Conservation (phyloP, 805 yeast genomes). For the Schwanniomyces polymorphus region DNA sequence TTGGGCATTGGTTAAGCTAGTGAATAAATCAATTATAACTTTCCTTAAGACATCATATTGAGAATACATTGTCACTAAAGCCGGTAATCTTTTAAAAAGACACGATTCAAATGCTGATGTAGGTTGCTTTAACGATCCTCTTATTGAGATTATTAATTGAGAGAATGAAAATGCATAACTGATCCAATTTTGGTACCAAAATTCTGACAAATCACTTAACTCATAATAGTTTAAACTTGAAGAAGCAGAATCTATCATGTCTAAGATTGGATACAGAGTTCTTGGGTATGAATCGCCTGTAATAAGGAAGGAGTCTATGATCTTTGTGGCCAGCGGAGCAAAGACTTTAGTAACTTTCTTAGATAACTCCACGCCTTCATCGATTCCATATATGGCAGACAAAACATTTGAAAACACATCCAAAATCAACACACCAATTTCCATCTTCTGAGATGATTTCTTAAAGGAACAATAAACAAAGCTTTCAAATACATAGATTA, state of each 20-base stretch:
- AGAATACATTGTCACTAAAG: conserved; percentile 58
- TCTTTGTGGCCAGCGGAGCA: conserved; percentile 48
- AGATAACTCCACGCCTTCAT: conserved; percentile 38
- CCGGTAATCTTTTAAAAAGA: conserved; percentile 56
- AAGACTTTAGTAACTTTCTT: conserved; percentile 46
- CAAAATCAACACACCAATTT: conserved; percentile 57
- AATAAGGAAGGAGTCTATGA: conserved; percentile 58
- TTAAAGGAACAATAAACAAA: conserved; percentile 69
- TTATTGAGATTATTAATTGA: conserved; percentile 53
- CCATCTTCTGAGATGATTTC: conserved; percentile 54
- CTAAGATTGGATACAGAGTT: conserved; percentile 52
- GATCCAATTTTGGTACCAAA: conserved; percentile 51
- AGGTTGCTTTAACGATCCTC: conserved; percentile 46
- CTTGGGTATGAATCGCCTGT: conserved; percentile 51
- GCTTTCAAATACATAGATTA: conserved; percentile 72
- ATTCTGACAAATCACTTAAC: conserved; percentile 43
- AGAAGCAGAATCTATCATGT: conserved; percentile 49
- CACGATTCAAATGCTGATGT: conserved; percentile 68
- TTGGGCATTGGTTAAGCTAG: conserved; percentile 53
- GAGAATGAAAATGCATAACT: conserved; percentile 55
- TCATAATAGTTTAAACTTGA: conserved; percentile 34
- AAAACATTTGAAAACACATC: conserved; percentile 57
- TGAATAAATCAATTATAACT: conserved; percentile 54
- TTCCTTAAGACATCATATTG: conserved; percentile 48
- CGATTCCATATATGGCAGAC: conserved; percentile 55